Evolutionary conservation across 306 rosid genomes (phyloP), one percentile per base, ranked within the genome.

Genomic region (Acmispon strigosus): DNA sequence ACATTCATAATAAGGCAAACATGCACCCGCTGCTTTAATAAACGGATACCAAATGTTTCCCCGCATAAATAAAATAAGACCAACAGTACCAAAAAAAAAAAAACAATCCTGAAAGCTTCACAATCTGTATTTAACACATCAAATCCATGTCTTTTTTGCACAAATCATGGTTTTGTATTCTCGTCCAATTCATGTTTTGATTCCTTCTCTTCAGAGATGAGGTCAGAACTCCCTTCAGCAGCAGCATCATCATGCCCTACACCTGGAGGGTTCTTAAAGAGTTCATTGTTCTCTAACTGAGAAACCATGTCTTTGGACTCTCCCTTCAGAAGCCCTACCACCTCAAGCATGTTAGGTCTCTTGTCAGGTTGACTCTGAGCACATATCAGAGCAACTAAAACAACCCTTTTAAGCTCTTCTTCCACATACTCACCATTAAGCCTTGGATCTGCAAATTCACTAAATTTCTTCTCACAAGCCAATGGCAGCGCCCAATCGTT

Each of bases 401-500:
- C n/a, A n/a, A 91, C 80, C 67, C 96, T 91, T 81, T 76, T 94
- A 57, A 94, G 87, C 77, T 94, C 99, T 62, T 85, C 91, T 71
- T 79, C 96, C 34, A 70, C 86, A 47, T 87, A 89, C 45, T 89
- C 76, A 8, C 97, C 97, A 34, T 84, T 86, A 42, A 94, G 92
- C 83, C 80, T 91, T 2, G 91, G 90, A 82, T 94, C 99, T 5
- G 85, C 96, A 44, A 94, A 42, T 55, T 89, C 96, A 12, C 79
- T 78, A 14, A 74, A 82, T 54, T 88, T 90, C 60, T 82, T 79
- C 81, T 86, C 95, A 20, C 87, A 78, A 24, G 83, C 96, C 76
- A 94, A 66, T 10, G 99, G 99, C 54, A 94, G 83, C 0, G 96
- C 99, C 99, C 99, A 94, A 57, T 94, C 99, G 12, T 82, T 50